These are phyloP conservation scores for Tetrapisispora taiwanensis DNA, from an alignment of 805 yeast genomes.

Conservation along the genomic window DNA sequence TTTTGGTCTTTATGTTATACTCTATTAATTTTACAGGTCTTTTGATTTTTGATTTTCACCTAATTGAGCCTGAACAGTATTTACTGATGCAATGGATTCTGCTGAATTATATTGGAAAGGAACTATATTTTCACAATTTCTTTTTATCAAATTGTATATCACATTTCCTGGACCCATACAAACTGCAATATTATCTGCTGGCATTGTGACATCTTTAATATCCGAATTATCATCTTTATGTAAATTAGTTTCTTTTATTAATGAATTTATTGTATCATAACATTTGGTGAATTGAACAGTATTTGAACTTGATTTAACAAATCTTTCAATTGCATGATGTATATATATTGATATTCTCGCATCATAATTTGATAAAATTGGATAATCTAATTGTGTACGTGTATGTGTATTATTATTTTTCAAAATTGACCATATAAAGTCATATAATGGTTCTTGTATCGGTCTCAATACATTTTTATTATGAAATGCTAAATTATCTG, in stretches of 20 bases:
- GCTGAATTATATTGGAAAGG: slow-evolving; percentile 20
- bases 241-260: neutral
- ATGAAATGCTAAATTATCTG: slow-evolving; percentile 28
- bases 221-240: slow-evolving; percentile 5
- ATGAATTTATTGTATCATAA: slow-evolving; percentile 21
- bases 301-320: slow-evolving; percentile 25
- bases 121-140: slow-evolving; percentile 18
- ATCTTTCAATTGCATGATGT: slow-evolving; percentile 26
- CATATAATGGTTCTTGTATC: slow-evolving; percentile 26
- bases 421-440: slow-evolving; percentile 25
- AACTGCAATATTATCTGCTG: slow-evolving; percentile 11
- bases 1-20: neutral
- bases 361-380: slow-evolving; percentile 25
- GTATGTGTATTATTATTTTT: slow-evolving; percentile 22
- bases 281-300: slow-evolving; percentile 28
- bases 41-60: neutral
- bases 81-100: slow-evolving; percentile 19
- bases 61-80: slow-evolving; percentile 2
- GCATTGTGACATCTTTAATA: neutral
- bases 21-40: neutral
- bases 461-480: slow-evolving; percentile 24
- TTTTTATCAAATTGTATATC: slow-evolving; percentile 20
- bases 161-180: slow-evolving; percentile 28
- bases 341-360: slow-evolving; percentile 21
- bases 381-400: slow-evolving; percentile 17